Evolutionary conservation across 31 red algal genomes (phyloP), one percentile per base, ranked within the genome.

Genomic region (Porphyra umbilicalis): DNA sequence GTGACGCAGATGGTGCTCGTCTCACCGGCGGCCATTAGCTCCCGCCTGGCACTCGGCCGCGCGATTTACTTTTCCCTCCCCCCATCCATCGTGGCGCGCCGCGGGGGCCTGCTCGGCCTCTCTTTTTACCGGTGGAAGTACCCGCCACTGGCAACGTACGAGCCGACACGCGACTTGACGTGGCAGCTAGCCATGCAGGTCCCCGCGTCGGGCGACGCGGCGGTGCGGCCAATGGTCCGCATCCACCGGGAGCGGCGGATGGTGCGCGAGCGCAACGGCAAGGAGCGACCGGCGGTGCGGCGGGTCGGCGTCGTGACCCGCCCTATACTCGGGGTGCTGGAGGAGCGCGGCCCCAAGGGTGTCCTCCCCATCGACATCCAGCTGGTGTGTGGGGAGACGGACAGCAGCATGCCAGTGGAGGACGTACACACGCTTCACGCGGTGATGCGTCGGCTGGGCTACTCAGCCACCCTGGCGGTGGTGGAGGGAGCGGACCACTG

Each of bases 21-120:
- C 15, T 88, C 96, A n/a, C 96, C 96, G 2, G 96, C 96, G 44
- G 96, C 90, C 38, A 68, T 89, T 30, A 33, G 76, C 36, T 67
- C 86, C 33, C 57, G 67, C 35, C 84, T 95, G 14, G 85, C 92
- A 33, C 38, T 93, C 32, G 44, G 42, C 30, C 80, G 96, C 16
- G 96, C 93, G 10, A 20, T 98, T 18, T 98, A 98, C 83, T 98
- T 98, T 75, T 83, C 30, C 34, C 81, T 95, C 16, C 87, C 96
- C 20, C 96, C 96, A 68, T 90, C 95, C 34, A 35, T 88, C 31
- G 88, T 98, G 77, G 87, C 90, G 16, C 83, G 96, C 39, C 84
- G 90, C 75, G 92, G 89, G 42, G 96, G 96, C 38, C 67, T 98
- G 74, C 84, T 98, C 6, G 96, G 96, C 46, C 95, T 90, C 35